Evolutionary conservation across 805 yeast genomes (phyloP), one percentile per base, ranked within the genome.

Genomic region (Kodamaea leandrae): DNA sequence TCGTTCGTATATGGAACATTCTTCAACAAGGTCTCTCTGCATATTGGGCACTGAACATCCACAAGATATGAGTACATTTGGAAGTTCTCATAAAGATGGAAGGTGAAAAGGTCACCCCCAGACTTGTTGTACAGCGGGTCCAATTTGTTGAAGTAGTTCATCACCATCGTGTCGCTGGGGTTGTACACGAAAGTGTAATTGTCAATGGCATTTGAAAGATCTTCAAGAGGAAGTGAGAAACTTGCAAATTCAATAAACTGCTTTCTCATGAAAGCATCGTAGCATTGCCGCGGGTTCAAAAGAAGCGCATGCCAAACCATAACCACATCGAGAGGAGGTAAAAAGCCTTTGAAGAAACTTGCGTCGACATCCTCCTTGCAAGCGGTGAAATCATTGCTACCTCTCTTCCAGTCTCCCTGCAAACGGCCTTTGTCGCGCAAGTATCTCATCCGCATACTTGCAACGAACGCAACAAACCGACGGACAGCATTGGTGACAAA

Each of bases 291-390:
- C 3, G 59, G 55, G 23, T 55, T 53, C 29, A 54, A 42, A 28
- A 54, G 30, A 30, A 54, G 52, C 1, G 56, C 43, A 30, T 57
- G 53, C 61, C 60, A 57, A 12, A 57, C 53, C 52, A 55, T 43
- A 15, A 54, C 16, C 2, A 57, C 49, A 37, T 57, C 61, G 24
- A 57, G 41, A 3, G 59, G 58, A 2, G 60, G 59, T n/a, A 51
- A 25, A 12, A 45, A 8, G 14, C 27, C 13, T 21, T 30, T 32
- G 17, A 38, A 38, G 7, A 33, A 10, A 12, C 30, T 24, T 5
- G 8, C 6, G 13, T 25, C 28, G n/a, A 25, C 10, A 37, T 14
- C 10, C 20, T 17, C n/a, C 4, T 6, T 1, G 14, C n/a, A n/a
- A n/a, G n/a, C n/a, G n/a, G n/a, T n/a, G n/a, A n/a, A n/a, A n/a